Conservation (phyloP, 352 stramenopile species). For the Peronospora tabacina region DNA sequence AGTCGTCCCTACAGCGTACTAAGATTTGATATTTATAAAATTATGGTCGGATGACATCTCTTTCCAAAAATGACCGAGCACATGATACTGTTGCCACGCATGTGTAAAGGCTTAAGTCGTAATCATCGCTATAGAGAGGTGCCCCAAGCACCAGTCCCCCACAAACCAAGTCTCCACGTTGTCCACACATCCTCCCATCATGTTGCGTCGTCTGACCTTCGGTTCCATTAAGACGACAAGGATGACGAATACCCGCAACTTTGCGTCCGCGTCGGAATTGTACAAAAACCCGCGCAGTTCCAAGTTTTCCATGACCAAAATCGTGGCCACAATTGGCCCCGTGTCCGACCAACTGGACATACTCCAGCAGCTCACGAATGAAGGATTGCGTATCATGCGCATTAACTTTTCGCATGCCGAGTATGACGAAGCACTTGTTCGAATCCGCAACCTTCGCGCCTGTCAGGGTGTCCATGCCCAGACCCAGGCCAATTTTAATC, state of each 20-base stretch:
- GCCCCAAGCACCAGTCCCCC: conserved; percentile 24
- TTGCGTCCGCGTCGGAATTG: conserved; percentile 26
- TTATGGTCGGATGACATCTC: too few relatives aligned
- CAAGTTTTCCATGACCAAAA: conserved; percentile 89
- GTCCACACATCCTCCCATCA: conserved; percentile 7
- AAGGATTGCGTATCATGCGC: conserved; percentile 89
- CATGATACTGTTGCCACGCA: too few relatives aligned
- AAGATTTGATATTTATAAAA: too few relatives aligned
- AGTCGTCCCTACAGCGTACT: too few relatives aligned
- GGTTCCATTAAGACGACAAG: conserved; percentile 15
- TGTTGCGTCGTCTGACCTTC: conserved; percentile 25
- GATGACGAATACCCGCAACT: conserved; percentile 11
- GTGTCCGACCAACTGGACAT: conserved; percentile 68
- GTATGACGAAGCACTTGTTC: conserved; percentile 70
- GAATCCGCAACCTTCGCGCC: conserved; percentile 71
- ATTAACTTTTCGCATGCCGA: conserved; percentile 95
- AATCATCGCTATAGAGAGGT: too few relatives aligned
- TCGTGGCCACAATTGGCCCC: conserved; percentile 91
- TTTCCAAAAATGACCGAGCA: too few relatives aligned
- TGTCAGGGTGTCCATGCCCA: conserved; percentile 75
- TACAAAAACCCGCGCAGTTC: conserved; percentile 76
- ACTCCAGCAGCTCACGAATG: conserved; percentile 75
- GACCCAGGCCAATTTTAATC: conserved; percentile 72
- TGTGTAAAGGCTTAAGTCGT: too few relatives aligned
- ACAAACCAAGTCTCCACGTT: conserved; percentile 15